Evolutionary conservation across 306 rosid genomes (phyloP).

Genomic region (Hippophae rhamnoides): DNA sequence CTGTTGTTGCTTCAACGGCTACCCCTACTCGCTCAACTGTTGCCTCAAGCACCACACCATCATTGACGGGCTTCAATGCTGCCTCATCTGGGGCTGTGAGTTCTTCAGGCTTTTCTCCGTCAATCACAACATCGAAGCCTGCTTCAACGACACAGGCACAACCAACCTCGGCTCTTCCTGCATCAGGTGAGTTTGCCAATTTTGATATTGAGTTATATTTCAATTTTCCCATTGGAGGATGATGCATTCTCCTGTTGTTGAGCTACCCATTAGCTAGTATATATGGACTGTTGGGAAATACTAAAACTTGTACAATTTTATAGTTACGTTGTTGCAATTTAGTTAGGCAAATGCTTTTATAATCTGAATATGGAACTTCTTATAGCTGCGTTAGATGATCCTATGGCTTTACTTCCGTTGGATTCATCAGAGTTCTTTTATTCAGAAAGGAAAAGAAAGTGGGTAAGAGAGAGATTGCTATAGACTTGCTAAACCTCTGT

Average conservation of each 20-base stretch:
- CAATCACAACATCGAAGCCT: slow-evolving; percentile 26
- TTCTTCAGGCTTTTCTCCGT: slow-evolving; percentile 32
- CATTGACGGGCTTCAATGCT: slow-evolving; percentile 29
- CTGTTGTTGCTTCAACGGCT: slow-evolving; percentile 23
- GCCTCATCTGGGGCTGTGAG: slow-evolving; percentile 38
- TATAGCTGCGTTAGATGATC: neutral
- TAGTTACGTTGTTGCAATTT: neutral
- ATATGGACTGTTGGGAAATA: neutral
- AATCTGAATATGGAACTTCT: neutral
- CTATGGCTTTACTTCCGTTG: neutral
- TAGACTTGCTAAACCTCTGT: neutral
- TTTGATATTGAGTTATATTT: neutral
- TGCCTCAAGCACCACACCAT: slow-evolving; percentile 24
- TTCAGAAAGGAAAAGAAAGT: neutral
- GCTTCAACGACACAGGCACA: slow-evolving; percentile 40
- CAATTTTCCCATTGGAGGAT: neutral
- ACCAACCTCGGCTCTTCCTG: slow-evolving; percentile 23
- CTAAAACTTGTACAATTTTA: neutral
- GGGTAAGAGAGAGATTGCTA: neutral
- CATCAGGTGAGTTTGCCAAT: slow-evolving; percentile 37
- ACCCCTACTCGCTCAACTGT: slow-evolving; percentile 22
- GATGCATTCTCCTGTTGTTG: neutral
- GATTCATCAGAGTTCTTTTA: neutral
- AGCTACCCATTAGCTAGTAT: neutral
- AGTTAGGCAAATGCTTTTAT: too few species aligned